A percentile compares a stretch with the other conserved stretches of the same genome.
phyloP scores from a whole-genome alignment of 768 basidiomycete species.

The Rubroboletus satanas region DNA sequence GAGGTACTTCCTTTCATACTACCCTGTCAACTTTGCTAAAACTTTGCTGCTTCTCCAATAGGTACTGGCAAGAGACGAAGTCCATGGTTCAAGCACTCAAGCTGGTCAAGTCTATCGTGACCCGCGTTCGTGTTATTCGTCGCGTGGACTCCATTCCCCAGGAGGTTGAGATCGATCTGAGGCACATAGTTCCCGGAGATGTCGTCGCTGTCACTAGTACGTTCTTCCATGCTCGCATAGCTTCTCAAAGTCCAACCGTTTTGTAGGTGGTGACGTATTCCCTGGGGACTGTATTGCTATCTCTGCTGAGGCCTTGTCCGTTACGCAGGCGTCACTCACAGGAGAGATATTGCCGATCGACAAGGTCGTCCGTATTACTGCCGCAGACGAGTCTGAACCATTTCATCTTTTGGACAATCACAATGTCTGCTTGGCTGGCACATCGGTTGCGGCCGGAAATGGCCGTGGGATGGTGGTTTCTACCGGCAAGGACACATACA shows the following conservation, averaged over 20 bases:
- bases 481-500: constrained; percentile 33
- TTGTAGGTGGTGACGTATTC: constrained; percentile 33
- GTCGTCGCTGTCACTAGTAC: constrained; percentile 30
- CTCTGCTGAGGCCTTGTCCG: constrained; percentile 31
- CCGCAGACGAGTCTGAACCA: constrained; percentile 13
- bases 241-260: background rate
- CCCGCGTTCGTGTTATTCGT: constrained; percentile 32
- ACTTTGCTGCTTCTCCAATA: background rate
- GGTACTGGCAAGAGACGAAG: constrained; percentile 34
- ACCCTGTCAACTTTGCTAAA: background rate
- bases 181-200: constrained; percentile 33
- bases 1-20: constrained; percentile 16
- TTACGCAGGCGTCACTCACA: constrained; percentile 36
- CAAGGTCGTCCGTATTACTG: constrained; percentile 20
- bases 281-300: constrained; percentile 35
- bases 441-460: constrained; percentile 33
- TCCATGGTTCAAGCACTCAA: constrained; percentile 35
- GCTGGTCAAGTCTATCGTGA: constrained; percentile 32
- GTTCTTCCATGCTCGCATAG: background rate
- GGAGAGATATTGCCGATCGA: constrained; percentile 36
- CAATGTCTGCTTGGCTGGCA: constrained; percentile 34
- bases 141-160: constrained; percentile 14
- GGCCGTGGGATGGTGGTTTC: constrained; percentile 30
- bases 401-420: constrained; percentile 32
- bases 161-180: constrained; percentile 30